These are phyloP conservation scores for Phytophthora citricola DNA, from an alignment of 352 stramenopile species.

Conservation along the genomic window DNA sequence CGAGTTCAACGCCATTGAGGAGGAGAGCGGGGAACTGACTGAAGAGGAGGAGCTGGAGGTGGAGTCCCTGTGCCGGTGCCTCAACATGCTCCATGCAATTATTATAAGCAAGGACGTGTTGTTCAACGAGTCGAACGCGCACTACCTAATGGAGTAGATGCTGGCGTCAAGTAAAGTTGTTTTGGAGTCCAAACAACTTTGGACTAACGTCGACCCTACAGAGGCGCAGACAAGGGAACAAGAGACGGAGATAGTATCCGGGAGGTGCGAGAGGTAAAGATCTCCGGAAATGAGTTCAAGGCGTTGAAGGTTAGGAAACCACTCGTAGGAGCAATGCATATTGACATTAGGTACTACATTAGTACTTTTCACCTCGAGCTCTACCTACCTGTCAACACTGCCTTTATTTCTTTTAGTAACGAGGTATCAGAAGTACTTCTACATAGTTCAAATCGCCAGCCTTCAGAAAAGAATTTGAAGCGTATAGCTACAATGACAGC, in stretches of 20 bases:
- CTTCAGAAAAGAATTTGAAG: not conserved
- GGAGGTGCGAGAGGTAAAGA: too few species aligned
- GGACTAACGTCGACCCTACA: too few species aligned
- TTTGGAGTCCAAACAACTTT: too few species aligned
- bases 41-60: constrained; percentile 10
- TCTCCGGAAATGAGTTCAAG: too few species aligned
- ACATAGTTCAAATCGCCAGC: not conserved
- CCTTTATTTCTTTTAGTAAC: constrained; percentile 4
- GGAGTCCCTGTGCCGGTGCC: constrained; percentile 18
- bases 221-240: too few species aligned
- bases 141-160: not conserved
- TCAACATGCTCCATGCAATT: constrained; percentile 26
- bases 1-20: not conserved
- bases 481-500: constrained; percentile 2
- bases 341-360: too few species aligned
- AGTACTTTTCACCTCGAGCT: too few species aligned
- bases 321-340: too few species aligned
- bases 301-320: too few species aligned
- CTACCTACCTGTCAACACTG: not conserved
- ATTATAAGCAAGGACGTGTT: constrained; percentile 23
- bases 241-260: too few species aligned
- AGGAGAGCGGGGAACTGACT: constrained; percentile 7
- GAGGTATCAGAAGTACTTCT: constrained; percentile 9
- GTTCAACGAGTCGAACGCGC: constrained; percentile 9
- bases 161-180: too few species aligned